These are phyloP conservation scores for Vicia faba DNA, from an alignment of 306 rosid species.

Conservation along the genomic window DNA sequence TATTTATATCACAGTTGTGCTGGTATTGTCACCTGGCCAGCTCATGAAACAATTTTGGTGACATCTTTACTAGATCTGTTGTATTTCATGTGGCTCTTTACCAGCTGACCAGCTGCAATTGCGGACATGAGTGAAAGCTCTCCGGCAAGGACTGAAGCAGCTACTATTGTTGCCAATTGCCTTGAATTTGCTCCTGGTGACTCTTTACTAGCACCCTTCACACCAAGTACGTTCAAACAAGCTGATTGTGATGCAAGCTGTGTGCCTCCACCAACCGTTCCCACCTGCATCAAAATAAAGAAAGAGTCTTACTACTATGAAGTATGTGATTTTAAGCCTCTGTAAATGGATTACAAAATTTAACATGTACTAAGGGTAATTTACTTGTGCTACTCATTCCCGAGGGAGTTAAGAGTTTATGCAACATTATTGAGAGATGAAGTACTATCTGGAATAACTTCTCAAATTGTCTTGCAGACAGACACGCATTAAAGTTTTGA, in stretches of 20 bases:
- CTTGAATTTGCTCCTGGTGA: slow-evolving; percentile 76
- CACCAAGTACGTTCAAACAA: slow-evolving; percentile 83
- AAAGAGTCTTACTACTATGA: background rate
- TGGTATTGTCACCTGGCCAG: background rate
- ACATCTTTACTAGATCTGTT: slow-evolving; percentile 79
- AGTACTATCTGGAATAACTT: background rate
- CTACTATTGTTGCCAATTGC: slow-evolving; percentile 69
- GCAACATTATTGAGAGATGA: slow-evolving; percentile 3
- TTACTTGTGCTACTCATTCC: background rate
- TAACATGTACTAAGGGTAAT: background rate
- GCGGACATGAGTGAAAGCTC: slow-evolving; percentile 97
- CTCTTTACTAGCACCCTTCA: slow-evolving; percentile 84
- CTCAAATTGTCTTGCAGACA: slow-evolving; percentile 9
- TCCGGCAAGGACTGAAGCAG: slow-evolving; percentile 88
- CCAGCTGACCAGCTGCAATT: slow-evolving; percentile 89
- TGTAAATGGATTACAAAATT: background rate
- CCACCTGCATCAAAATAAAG: slow-evolving; percentile 56
- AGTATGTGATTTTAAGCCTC: background rate
- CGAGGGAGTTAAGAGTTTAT: background rate
- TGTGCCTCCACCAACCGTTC: slow-evolving; percentile 98
- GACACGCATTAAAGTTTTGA: background rate
- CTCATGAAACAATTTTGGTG: slow-evolving; percentile 47
- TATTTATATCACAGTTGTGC: background rate
- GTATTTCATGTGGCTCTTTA: slow-evolving; percentile 91
- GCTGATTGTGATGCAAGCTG: slow-evolving; percentile 94